Evolutionary conservation across 2,329 filamentous ascomycete genomes (phyloP).

Genomic region (Aspergillus versicolor): DNA sequence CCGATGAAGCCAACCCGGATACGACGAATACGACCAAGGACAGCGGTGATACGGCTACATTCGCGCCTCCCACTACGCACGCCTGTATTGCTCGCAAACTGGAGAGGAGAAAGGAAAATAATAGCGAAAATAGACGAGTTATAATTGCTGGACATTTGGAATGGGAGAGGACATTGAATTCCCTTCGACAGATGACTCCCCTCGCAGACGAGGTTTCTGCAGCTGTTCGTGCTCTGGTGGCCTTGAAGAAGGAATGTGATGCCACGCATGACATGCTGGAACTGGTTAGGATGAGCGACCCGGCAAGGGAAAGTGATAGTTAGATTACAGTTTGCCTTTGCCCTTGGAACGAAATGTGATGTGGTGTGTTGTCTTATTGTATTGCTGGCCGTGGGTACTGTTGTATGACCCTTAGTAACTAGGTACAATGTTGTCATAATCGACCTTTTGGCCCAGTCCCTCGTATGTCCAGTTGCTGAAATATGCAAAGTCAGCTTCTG

Average conservation of each 20-base stretch:
- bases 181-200: background rate
- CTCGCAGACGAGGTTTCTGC: background rate
- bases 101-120: background rate
- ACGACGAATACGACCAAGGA: too few relatives aligned
- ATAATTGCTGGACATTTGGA: background rate
- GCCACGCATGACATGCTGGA: background rate
- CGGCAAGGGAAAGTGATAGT: background rate
- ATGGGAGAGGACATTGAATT: background rate
- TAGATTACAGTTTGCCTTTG: background rate
- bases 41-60: too few relatives aligned
- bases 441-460: slow-evolving; percentile 8
- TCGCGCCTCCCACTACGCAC: too few relatives aligned
- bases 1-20: too few relatives aligned
- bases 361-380: background rate
- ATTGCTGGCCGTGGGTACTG: background rate
- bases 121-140: background rate
- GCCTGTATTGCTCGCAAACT: too few relatives aligned
- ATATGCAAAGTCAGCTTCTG: background rate
- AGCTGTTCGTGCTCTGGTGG: background rate
- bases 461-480: slow-evolving; percentile 9
- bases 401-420: background rate
- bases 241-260: background rate
- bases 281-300: background rate
- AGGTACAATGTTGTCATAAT: slow-evolving; percentile 4
- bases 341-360: background rate